Conservation (phyloP, 495 filamentous ascomycete species). For the Xylaria curta region DNA sequence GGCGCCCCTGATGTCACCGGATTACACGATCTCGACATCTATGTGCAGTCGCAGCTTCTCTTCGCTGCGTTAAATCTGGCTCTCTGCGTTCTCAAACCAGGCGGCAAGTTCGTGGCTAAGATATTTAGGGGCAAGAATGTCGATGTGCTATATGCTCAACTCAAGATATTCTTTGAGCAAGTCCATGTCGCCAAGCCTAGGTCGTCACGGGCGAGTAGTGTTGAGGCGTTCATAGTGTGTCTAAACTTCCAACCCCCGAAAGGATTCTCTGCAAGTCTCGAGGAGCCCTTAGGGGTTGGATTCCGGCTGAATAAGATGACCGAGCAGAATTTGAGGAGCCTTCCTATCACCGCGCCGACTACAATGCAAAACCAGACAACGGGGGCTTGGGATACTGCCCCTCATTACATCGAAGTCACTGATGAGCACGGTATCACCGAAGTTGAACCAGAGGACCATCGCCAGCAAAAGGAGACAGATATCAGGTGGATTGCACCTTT, state of each 20-base stretch:
- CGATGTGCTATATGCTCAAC: constrained; percentile 88
- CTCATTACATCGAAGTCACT: constrained; percentile 29
- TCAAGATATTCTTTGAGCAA: constrained; percentile 85
- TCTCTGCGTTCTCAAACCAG: constrained; percentile 86
- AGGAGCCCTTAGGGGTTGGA: constrained; percentile 67
- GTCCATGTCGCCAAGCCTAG: constrained; percentile 93
- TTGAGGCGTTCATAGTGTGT: constrained; percentile 97
- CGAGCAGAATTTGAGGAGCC: constrained; percentile 40
- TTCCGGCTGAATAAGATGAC: constrained; percentile 56
- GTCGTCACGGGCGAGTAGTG: constrained; percentile 88
- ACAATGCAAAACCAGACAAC: constrained; percentile 48
- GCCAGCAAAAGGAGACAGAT: constrained; percentile 51
- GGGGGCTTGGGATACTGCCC: constrained; percentile 48
- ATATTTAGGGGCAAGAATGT: constrained; percentile 95
- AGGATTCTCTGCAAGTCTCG: constrained; percentile 69
- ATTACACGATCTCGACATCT: constrained; percentile 95
- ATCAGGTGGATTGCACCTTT: constrained; percentile 89
- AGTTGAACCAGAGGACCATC: constrained; percentile 57
- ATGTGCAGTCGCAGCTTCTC: constrained; percentile 93
- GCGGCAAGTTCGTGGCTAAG: constrained; percentile 96
- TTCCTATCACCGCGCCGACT: constrained; percentile 46
- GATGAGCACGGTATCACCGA: constrained; percentile 67
- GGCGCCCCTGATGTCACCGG: constrained; percentile 97
- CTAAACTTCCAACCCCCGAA: constrained; percentile 75
- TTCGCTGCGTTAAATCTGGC: constrained; percentile 93